Conservation (phyloP, 2,329 filamentous ascomycete genomes). For the Paracoccidioides brasiliensis region DNA sequence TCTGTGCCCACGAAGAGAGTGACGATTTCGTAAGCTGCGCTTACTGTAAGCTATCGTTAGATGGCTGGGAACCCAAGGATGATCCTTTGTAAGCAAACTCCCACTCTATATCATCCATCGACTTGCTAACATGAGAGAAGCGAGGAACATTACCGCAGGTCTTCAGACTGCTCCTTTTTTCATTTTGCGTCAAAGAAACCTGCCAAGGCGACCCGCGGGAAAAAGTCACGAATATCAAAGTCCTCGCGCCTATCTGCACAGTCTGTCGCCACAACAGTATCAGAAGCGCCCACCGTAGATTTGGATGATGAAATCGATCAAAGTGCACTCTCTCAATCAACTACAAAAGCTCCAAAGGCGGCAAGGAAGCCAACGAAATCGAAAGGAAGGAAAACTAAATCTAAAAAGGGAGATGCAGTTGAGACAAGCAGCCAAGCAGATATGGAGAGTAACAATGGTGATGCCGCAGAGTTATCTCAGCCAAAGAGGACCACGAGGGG, state of each 20-base stretch:
- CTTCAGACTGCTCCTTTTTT: constrained; percentile 74
- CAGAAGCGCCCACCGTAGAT: constrained; percentile 32
- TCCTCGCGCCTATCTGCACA: constrained; percentile 50
- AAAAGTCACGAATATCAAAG: constrained; percentile 52
- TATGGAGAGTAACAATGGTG: constrained; percentile 17
- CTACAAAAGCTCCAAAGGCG: constrained; percentile 43
- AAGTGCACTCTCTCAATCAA: constrained; percentile 39
- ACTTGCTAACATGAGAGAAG: constrained; percentile 31
- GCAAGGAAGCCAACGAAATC: constrained; percentile 31
- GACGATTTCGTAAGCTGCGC: constrained; percentile 84
- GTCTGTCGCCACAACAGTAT: constrained; percentile 31
- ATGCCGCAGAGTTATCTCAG: constrained; percentile 21
- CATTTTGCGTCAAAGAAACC: constrained; percentile 44
- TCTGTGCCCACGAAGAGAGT: constrained; percentile 68
- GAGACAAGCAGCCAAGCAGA: constrained; percentile 31
- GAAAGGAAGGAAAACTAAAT: constrained; percentile 24
- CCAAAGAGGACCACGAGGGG: constrained; percentile 31
- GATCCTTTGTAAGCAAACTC: constrained; percentile 58
- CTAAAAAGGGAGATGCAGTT: constrained; percentile 28
- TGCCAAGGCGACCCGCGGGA: constrained; percentile 43
- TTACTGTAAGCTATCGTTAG: constrained; percentile 79
- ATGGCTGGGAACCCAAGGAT: constrained; percentile 89
- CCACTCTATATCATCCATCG: constrained; percentile 9
- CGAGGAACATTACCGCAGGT: constrained; percentile 73
- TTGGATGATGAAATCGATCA: constrained; percentile 43